Evolutionary conservation across 306 rosid genomes (phyloP), one percentile per base, ranked within the genome.

Genomic region (Quercus gilva): DNA sequence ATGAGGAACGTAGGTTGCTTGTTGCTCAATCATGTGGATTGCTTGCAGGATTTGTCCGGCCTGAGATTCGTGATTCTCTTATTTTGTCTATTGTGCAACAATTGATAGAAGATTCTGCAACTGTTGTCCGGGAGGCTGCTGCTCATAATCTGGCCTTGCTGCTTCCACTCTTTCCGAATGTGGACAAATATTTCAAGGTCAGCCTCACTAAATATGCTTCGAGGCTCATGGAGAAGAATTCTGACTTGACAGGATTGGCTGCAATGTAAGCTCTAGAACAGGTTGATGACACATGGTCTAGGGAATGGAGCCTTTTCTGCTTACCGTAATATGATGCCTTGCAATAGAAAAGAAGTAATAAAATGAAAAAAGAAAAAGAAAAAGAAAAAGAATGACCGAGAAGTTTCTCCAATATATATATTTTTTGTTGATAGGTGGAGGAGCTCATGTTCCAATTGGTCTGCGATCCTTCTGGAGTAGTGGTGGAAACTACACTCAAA

Each of bases 221-320:
- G 96, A 93, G 98, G 98, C 96, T 93, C 97, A 89, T 93, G 97
- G 97, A 95, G 97, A 91, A 91, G 98, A 91, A 88, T 93, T 92
- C 97, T 95, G 96, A 95, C 96, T 88, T 93, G 98, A 90, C 92
- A 91, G 97, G 88, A 84, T 91, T 91, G 91, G 90, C 92, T 91
- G 85, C 97, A 90, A 91, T 89, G 99, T 93, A 93, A 96, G 98
- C 97, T 96, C 85, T 91, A 91, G 95, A 90, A 87, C 85, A 86
- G 89, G 97, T 88, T 88, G 89, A 90, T 83, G 75, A 85, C 87
- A 86, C 91, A 89, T 88, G 97, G 92, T 91, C 91, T 91, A 87
- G 93, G 92, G 96, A 87, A 86, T 88, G 95, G 90, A 84, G 92
- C 91, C 74, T 86, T 81, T 88, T 85, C 80, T 74, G 78, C 77